These are phyloP conservation scores for Phycomyces nitens DNA, from an alignment of 192 early-diverging fungal species.

Conservation along the genomic window DNA sequence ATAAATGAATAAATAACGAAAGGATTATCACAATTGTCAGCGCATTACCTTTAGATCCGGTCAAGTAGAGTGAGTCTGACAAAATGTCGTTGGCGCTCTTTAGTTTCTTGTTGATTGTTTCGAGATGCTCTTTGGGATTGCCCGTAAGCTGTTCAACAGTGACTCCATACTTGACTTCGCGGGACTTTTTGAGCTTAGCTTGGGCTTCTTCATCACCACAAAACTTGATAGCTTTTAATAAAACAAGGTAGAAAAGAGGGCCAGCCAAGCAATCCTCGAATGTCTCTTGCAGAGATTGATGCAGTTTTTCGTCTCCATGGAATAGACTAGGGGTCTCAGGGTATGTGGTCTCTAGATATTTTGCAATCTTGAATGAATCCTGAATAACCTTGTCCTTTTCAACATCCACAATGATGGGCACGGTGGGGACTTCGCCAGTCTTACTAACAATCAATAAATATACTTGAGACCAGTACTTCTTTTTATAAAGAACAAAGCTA, in stretches of 20 bases:
- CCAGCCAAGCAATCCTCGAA: too few species aligned
- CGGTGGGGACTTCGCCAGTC: constrained; percentile 31
- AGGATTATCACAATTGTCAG: too few species aligned
- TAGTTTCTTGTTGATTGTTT: constrained; percentile 26
- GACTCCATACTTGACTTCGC: constrained; percentile 35
- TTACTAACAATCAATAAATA: not conserved
- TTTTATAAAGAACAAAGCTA: too few species aligned
- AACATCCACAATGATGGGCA: constrained; percentile 34
- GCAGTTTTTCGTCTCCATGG: constrained; percentile 33
- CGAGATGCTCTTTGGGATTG: constrained; percentile 19
- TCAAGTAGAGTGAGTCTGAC: constrained; percentile 25
- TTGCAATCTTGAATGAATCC: constrained; percentile 55
- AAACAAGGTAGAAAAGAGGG: constrained; percentile 19
- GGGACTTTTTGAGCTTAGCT: constrained; percentile 33
- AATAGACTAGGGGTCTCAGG: constrained; percentile 49
- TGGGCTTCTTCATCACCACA: constrained; percentile 21
- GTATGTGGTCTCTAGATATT: constrained; percentile 55
- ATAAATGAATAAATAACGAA: too few species aligned
- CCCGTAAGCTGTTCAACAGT: constrained; percentile 32
- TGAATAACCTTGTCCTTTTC: constrained; percentile 29
- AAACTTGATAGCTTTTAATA: constrained; percentile 27
- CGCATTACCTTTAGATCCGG: constrained; percentile 39
- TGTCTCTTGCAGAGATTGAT: constrained; percentile 37
- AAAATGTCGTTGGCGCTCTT: constrained; percentile 25
- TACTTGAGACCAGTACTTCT: too few species aligned